Evolutionary conservation across 2,329 filamentous ascomycete species (phyloP), one percentile per base, ranked within the genome.

Genomic region (Neodidymelliopsis sp.): DNA sequence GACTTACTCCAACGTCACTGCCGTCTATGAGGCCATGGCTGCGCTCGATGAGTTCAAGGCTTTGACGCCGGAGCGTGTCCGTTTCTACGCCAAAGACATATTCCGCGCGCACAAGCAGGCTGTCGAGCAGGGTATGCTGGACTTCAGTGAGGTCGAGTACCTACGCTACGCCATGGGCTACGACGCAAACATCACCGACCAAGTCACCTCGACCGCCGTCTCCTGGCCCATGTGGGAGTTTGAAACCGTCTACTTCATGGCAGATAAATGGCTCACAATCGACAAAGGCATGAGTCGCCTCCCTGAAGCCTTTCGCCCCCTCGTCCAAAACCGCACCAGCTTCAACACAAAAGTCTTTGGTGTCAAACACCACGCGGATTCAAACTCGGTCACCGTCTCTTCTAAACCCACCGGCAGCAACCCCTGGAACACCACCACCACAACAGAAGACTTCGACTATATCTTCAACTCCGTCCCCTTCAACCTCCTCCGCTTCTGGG

Each of bases 91-190:
- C 3, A 68, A 65, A 8, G 77, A 78, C 41, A 66, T 78, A 28
- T 82, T 77, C 63, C 64, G 70, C 9, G 79, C 79, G 0, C 79
- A 82, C 64, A 81, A 80, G 46, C 63, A 75, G 23, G 76, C 77
- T 6, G 72, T 81, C 0, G 76, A 78, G 2, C 65, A 75, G 2
- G 80, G 79, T 3, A 79, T 83, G 36, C 82, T 86, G 53, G 75
- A 81, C 46, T 88, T 82, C 77, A 85, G 83, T 19, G 84, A 86
- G 52, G 83, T 83, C 18, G 80, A 75, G 1, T 87, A 83, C 56
- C 70, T 86, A 49, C 77, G 79, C 9, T 81, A 85, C 63, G 77
- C 79, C 35, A 73, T 86, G 15, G 75, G 77, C 4, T 77, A 75
- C 7, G 76, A 80, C 54, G 83, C 80, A 2, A 82, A 85, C 54